phyloP scores from a whole-genome alignment of 148 eudicot genomes.

The Cornus kousa region DNA sequence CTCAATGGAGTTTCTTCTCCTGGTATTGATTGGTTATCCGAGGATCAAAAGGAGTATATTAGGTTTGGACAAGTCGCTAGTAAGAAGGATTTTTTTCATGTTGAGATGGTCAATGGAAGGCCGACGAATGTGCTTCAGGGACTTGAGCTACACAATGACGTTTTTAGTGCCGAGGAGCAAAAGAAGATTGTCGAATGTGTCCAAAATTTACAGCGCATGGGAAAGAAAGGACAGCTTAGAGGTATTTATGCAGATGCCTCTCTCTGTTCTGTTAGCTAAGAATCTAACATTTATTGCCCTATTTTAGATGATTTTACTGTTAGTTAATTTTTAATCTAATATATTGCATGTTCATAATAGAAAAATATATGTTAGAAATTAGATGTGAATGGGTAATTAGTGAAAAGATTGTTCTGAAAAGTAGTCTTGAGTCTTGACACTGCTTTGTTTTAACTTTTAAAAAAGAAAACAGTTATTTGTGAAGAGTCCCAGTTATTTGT shows the following conservation, averaged over 20 bases:
- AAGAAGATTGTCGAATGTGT: constrained; percentile 56
- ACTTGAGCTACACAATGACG: constrained; percentile 55
- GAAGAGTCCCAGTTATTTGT: too few relatives aligned
- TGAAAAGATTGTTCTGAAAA: too few relatives aligned
- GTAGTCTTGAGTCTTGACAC: too few relatives aligned
- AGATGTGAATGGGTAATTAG: too few relatives aligned
- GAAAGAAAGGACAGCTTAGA: constrained; percentile 53
- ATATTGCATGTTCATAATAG: too few relatives aligned
- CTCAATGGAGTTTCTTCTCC: too few relatives aligned
- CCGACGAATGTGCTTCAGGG: constrained; percentile 52
- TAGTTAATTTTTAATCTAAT: too few relatives aligned
- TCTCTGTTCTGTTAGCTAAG: background rate
- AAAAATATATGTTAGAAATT: too few relatives aligned
- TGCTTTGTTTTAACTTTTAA: too few relatives aligned
- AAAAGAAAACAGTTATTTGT: too few relatives aligned
- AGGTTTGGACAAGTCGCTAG: constrained; percentile 40
- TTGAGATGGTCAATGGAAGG: constrained; percentile 47
- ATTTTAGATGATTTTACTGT: too few relatives aligned
- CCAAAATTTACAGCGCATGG: constrained; percentile 50
- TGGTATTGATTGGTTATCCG: background rate
- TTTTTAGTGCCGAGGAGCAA: constrained; percentile 53
- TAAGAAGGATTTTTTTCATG: constrained; percentile 43
- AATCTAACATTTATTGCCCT: too few relatives aligned
- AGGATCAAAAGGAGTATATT: constrained; percentile 1
- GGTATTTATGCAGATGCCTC: constrained; percentile 28